Evolutionary conservation across 257 asterid genomes (phyloP).

Genomic region (Haberlea rhodopensis): DNA sequence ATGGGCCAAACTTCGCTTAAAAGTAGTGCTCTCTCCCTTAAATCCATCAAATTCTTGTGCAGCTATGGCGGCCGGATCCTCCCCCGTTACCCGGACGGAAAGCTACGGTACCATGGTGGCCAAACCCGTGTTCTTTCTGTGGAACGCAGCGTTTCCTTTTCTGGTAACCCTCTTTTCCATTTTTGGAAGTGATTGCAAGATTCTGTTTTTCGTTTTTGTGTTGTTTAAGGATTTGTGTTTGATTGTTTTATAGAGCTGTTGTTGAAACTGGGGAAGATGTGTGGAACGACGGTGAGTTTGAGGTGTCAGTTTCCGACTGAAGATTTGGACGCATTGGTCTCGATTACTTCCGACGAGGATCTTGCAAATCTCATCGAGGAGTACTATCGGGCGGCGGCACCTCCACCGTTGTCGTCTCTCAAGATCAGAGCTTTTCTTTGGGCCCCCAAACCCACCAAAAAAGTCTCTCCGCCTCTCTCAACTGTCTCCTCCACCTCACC

Average conservation of each 20-base stretch:
- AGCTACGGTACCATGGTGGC: conserved; percentile 65
- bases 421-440: conserved; percentile 72
- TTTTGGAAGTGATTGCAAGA: not conserved
- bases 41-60: conserved; percentile 50
- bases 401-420: conserved; percentile 31
- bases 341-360: conserved; percentile 78
- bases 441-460: conserved; percentile 45
- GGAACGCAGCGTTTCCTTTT: conserved; percentile 55
- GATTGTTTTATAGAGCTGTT: conserved; percentile 42
- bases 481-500: conserved; percentile 46
- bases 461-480: conserved; percentile 48
- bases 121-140: conserved; percentile 80
- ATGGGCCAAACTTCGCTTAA: conserved; percentile 47
- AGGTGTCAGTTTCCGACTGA: conserved; percentile 77
- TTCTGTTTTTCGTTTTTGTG: not conserved
- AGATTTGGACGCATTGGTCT: conserved; percentile 73
- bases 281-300: conserved; percentile 54
- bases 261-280: conserved; percentile 64
- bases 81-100: conserved; percentile 68
- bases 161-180: conserved; percentile 36
- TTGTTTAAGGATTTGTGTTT: not conserved
- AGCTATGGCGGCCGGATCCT: conserved; percentile 69
- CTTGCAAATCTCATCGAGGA: conserved; percentile 74
- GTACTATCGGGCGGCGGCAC: conserved; percentile 43
- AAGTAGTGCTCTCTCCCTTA: conserved; percentile 19